A percentile compares a stretch with the other conserved stretches of the same genome.
Conservation (phyloP, 495 filamentous ascomycete genomes). For the Aspergillus heteromorphus region DNA sequence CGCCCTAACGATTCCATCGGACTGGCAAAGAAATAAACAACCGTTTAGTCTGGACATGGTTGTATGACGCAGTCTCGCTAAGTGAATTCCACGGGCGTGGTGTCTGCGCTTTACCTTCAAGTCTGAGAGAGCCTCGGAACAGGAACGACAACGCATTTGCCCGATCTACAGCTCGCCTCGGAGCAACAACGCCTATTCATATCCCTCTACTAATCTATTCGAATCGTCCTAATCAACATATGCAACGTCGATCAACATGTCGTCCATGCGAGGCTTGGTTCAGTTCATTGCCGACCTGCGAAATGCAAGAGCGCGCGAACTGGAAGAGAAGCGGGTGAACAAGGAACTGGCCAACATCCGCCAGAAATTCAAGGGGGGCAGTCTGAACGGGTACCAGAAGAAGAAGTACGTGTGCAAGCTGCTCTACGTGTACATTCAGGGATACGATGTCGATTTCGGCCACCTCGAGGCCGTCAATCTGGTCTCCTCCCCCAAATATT, state of each 20-base stretch:
- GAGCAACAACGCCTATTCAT: neutral
- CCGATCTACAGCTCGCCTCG: neutral
- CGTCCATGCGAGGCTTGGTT: slow-evolving; percentile 84
- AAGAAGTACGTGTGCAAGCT: slow-evolving; percentile 99
- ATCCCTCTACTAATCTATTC: neutral
- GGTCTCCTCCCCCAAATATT: slow-evolving; percentile 94
- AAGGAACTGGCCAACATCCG: slow-evolving; percentile 99
- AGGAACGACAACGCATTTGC: neutral
- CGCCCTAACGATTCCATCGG: slow-evolving; percentile 5
- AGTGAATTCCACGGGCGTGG: slow-evolving; percentile 26
- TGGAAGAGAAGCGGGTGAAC: slow-evolving; percentile 99
- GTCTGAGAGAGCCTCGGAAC: neutral
- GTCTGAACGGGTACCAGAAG: slow-evolving; percentile 91
- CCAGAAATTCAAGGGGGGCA: slow-evolving; percentile 70
- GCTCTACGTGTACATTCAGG: slow-evolving; percentile 98
- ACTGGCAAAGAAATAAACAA: neutral
- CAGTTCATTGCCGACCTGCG: slow-evolving; percentile 98
- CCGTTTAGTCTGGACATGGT: slow-evolving; percentile 25
- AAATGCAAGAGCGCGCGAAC: slow-evolving; percentile 88
- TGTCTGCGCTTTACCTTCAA: slow-evolving; percentile 15
- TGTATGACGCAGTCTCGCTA: slow-evolving; percentile 25
- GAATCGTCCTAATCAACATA: neutral
- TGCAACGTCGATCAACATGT: slow-evolving; percentile 28
- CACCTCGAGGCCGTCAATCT: slow-evolving; percentile 97
- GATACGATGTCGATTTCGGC: slow-evolving; percentile 98